These are phyloP conservation scores for Rhododendron williamsianum DNA, from an alignment of 148 eudicot genomes.

Conservation along the genomic window DNA sequence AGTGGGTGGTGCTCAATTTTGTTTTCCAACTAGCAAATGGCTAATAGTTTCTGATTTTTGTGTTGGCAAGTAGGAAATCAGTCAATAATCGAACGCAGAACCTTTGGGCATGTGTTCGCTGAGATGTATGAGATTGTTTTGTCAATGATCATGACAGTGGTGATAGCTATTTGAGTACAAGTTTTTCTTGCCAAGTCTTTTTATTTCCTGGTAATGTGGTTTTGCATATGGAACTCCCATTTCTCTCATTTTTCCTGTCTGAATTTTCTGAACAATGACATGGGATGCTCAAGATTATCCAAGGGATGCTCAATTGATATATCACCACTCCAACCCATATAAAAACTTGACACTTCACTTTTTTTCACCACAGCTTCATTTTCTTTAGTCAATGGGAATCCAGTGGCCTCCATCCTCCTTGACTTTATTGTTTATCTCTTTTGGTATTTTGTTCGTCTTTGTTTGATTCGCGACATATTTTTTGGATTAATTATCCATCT, in stretches of 20 bases:
- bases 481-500: too few relatives aligned
- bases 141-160: neutral
- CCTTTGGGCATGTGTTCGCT: conserved; percentile 2
- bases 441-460: too few relatives aligned
- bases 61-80: neutral
- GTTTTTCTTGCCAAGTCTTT: neutral
- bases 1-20: neutral
- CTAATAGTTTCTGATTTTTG: neutral
- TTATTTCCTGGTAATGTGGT: neutral
- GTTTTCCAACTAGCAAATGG: neutral
- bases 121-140: neutral
- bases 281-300: neutral
- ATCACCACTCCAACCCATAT: neutral
- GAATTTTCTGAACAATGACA: neutral
- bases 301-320: neutral
- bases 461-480: too few relatives aligned
- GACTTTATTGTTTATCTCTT: too few relatives aligned
- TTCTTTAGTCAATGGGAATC: too few relatives aligned
- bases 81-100: neutral
- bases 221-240: neutral
- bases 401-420: too few relatives aligned
- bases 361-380: too few relatives aligned
- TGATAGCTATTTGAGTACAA: neutral
- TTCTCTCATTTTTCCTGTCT: neutral
- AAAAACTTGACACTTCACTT: too few relatives aligned